Evolutionary conservation across 2,329 filamentous ascomycete species (phyloP).

Genomic region (Fusarium phyllophilum): DNA sequence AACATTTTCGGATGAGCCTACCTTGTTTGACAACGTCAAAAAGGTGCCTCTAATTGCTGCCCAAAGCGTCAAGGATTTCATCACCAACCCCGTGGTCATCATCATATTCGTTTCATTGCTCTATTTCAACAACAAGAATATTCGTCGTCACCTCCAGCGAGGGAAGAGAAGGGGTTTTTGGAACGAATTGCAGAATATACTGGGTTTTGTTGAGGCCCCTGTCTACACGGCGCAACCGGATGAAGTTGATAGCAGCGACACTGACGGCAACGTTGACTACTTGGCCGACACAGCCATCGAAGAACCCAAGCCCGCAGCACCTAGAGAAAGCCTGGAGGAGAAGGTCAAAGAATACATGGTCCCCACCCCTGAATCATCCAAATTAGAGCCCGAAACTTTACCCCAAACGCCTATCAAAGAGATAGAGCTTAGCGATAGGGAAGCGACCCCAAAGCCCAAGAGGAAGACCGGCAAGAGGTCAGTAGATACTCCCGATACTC

Average conservation of each 20-base stretch:
- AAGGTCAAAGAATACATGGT: background rate
- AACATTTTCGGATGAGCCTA: constrained; percentile 49
- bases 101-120: constrained; percentile 56
- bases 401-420: constrained; percentile 5
- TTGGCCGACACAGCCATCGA: background rate
- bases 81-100: constrained; percentile 65
- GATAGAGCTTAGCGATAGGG: constrained; percentile 23
- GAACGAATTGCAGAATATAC: constrained; percentile 38
- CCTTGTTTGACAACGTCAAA: constrained; percentile 62
- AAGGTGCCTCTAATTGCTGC: constrained; percentile 61
- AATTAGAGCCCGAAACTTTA: constrained; percentile 1
- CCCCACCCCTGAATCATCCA: constrained; percentile 11
- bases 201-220: constrained; percentile 4
- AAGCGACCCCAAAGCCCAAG: constrained; percentile 27
- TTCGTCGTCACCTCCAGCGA: constrained; percentile 53
- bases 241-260: constrained; percentile 30
- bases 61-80: constrained; percentile 63
- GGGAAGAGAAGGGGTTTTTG: constrained; percentile 45
- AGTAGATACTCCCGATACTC: background rate
- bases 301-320: background rate
- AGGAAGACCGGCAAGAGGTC: background rate
- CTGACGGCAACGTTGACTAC: constrained; percentile 18
- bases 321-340: constrained; percentile 6
- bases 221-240: constrained; percentile 5
- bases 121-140: constrained; percentile 58